A percentile compares a stretch with the other conserved stretches of the same genome.
phyloP scores from a whole-genome alignment of 495 filamentous ascomycete genomes.

The Gamarada debralockiae region DNA sequence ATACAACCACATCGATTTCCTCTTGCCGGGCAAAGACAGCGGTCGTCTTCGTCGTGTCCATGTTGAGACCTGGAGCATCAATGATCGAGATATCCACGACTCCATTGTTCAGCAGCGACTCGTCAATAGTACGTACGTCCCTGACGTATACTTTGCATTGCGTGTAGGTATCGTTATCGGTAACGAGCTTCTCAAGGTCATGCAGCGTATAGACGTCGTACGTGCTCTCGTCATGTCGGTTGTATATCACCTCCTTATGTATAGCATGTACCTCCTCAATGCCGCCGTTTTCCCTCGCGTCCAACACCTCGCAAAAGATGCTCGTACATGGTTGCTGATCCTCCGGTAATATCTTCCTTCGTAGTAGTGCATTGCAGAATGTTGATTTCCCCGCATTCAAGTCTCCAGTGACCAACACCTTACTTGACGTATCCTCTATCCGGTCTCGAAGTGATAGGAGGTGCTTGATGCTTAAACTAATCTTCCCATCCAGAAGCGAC shows the following conservation, averaged over 20 bases:
- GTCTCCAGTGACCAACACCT: constrained; percentile 96
- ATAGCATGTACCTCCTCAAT: constrained; percentile 95
- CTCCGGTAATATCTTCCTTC: constrained; percentile 89
- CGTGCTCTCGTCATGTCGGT: constrained; percentile 87
- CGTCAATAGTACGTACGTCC: constrained; percentile 85
- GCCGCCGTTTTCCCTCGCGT: constrained; percentile 83
- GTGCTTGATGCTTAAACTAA: constrained; percentile 88
- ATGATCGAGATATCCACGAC: constrained; percentile 98
- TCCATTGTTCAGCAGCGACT: constrained; percentile 93
- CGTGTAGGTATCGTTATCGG: constrained; percentile 78
- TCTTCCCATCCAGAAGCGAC: constrained; percentile 86
- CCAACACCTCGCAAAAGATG: constrained; percentile 96
- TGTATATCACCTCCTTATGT: constrained; percentile 72
- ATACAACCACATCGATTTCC: constrained; percentile 98
- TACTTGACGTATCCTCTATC: constrained; percentile 96
- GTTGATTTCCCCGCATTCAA: constrained; percentile 97
- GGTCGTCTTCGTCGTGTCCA: constrained; percentile 93
- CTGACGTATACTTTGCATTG: constrained; percentile 97
- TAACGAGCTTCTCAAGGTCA: constrained; percentile 83
- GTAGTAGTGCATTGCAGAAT: constrained; percentile 92
- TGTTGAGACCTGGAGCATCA: constrained; percentile 93
- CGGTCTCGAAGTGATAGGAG: constrained; percentile 80
- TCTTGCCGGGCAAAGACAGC: constrained; percentile 95
- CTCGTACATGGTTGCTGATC: constrained; percentile 99
- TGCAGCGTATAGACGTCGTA: constrained; percentile 78